A percentile compares a stretch with the other conserved stretches of the same genome.
These are phyloP conservation scores for Kodamaea neixiangensis DNA, from an alignment of 805 yeast genomes.

Conservation along the genomic window DNA sequence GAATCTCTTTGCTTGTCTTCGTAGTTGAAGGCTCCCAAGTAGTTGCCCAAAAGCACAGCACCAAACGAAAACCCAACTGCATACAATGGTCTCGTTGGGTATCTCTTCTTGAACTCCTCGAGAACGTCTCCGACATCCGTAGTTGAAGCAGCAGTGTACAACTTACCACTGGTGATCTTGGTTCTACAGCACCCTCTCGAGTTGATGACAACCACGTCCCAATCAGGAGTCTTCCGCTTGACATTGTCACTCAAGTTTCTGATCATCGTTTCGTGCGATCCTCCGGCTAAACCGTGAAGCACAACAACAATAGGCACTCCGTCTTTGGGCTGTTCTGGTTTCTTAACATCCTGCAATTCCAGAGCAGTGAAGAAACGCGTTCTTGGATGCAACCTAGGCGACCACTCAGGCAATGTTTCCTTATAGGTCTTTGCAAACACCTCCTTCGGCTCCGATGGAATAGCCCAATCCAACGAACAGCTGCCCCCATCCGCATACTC, in stretches of 20 bases:
- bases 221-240: conserved; percentile 26
- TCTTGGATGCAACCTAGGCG: conserved; percentile 46
- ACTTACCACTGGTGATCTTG: conserved; percentile 62
- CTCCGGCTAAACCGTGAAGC: conserved; percentile 82
- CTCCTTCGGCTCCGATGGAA: conserved; percentile 36
- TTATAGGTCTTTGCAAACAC: conserved; percentile 26
- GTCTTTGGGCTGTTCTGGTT: conserved; percentile 26
- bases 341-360: conserved; percentile 40
- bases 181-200: conserved; percentile 78
- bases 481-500: conserved; percentile 66
- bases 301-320: conserved; percentile 59
- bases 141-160: conserved; percentile 73
- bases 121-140: conserved; percentile 65
- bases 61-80: conserved; percentile 84
- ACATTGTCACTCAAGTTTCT: conserved; percentile 49
- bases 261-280: conserved; percentile 78
- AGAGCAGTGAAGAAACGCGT: conserved; percentile 52
- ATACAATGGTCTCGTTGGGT: conserved; percentile 63
- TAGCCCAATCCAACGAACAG: conserved; percentile 73
- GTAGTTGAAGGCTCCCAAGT: conserved; percentile 52
- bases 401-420: conserved; percentile 36
- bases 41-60: conserved; percentile 69
- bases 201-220: conserved; percentile 71
- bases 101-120: conserved; percentile 47
- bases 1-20: conserved; percentile 39